These are phyloP conservation scores for Alternaria atra DNA, from an alignment of 2,329 filamentous ascomycete genomes.

Conservation along the genomic window DNA sequence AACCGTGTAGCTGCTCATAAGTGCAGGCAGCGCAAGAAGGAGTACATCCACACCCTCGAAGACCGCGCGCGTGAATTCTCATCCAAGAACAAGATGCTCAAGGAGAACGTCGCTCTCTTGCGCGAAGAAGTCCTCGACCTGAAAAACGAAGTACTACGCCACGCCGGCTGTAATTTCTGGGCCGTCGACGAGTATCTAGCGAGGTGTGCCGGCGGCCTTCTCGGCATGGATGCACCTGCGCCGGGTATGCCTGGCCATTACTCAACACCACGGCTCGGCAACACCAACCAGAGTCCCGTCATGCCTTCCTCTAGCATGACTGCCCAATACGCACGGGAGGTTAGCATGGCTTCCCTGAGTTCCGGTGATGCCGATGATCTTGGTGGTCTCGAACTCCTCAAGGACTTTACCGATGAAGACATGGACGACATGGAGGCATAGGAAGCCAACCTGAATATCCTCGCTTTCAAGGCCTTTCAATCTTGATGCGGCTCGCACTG, in stretches of 20 bases:
- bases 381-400: constrained; percentile 45
- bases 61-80: constrained; percentile 53
- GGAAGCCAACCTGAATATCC: constrained; percentile 1
- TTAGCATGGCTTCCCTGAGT: constrained; percentile 26
- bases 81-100: constrained; percentile 46
- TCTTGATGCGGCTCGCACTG: not conserved
- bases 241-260: constrained; percentile 1
- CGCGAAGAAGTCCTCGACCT: constrained; percentile 49
- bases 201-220: constrained; percentile 46
- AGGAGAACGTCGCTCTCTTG: constrained; percentile 45
- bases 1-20: constrained; percentile 78
- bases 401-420: constrained; percentile 42
- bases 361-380: constrained; percentile 32
- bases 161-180: constrained; percentile 50
- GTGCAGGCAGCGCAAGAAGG: constrained; percentile 75
- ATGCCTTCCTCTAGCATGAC: constrained; percentile 10
- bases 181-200: constrained; percentile 51
- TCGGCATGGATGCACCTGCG: constrained; percentile 37
- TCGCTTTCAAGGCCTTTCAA: not conserved
- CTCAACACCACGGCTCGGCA: constrained; percentile 9
- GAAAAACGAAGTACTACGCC: constrained; percentile 49
- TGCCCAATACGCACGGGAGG: constrained; percentile 15
- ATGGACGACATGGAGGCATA: constrained; percentile 24
- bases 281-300: constrained; percentile 14
- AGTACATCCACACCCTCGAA: constrained; percentile 63